Base-by-base conservation (phyloP, 2,329 filamentous ascomycete genomes). In the Arachnomyces sp. region DNA sequence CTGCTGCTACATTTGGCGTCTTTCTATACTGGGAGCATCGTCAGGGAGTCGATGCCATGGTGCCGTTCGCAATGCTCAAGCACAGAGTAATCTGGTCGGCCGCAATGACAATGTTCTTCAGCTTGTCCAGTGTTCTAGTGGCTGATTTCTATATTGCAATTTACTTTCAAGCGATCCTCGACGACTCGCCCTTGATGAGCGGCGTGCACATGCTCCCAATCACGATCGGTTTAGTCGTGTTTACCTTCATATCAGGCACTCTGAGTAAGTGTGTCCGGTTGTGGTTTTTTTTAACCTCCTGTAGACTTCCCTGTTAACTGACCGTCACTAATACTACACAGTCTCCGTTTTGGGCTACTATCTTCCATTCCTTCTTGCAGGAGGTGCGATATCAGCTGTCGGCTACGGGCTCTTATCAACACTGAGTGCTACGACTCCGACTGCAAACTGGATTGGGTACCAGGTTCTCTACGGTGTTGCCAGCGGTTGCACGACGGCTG, bases 131-230 rank as follows among this genome's bases (percentile, higher is more conserved):
- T 40, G 49, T 57, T 18, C 46, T 60, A 14, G 46, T 57, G 7
- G 49, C 48, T 5, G 38, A 46, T 13, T 63, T 54, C 43, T 64
- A 62, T 39, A 46, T 65, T n/a, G 48, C 60, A 4, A 52, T 67
- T 1, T 69, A 64, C 40, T 69, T 68, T 39, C 67, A 70, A 36
- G 54, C 59, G 3, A 59, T 69, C 5, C 55, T 52, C 14, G 52
- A 56, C 7, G 53, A 56, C 7, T 51, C 56, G 0, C 60, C 65
- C 0, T 44, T 63, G 4, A 54, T 62, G 43, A 65, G 61, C 37
- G 67, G 66, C 2, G 56, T 68, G 0, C 51, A 62, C 12, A 46
- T 63, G 17, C 50, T 68, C 3, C 65, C 66, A 1, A 54, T 52
- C 17, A 66, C 58, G 5, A 31, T 65, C 4, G 34, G 35, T 9